Percentiles rank a stretch among this genome's conserved stretches.
Conservation (phyloP, 2,329 filamentous ascomycete genomes). For the Triangularia verruculosa region DNA sequence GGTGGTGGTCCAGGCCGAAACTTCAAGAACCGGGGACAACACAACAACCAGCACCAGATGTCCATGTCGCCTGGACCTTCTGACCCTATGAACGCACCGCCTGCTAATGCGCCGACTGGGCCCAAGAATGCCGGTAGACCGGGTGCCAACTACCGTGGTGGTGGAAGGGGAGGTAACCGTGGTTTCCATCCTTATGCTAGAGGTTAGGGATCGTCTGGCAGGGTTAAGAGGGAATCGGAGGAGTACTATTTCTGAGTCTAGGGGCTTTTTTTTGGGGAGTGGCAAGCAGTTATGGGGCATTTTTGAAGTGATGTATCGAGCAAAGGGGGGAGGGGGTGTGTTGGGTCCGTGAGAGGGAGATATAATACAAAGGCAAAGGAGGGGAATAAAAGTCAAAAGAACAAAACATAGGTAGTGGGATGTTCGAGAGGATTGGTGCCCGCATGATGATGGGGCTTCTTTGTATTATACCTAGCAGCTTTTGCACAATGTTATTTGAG, state of each 20-base stretch:
- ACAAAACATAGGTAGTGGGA: not conserved
- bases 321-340: too few relatives aligned
- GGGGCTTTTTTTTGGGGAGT: not conserved
- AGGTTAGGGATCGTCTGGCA: constrained; percentile 21
- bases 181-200: constrained; percentile 75
- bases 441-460: not conserved
- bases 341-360: not conserved
- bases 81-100: constrained; percentile 59
- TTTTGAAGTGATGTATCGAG: not conserved
- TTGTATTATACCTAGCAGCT: not conserved
- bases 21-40: constrained; percentile 35
- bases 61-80: constrained; percentile 36
- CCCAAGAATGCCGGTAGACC: constrained; percentile 93
- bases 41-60: constrained; percentile 34
- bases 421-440: not conserved
- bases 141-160: constrained; percentile 89
- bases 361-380: not conserved
- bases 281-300: not conserved
- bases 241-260: not conserved
- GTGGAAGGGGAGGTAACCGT: constrained; percentile 70
- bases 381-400: not conserved
- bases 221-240: not conserved
- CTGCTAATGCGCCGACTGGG: constrained; percentile 85
- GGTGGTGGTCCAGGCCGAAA: constrained; percentile 43
- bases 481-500: not conserved